Conservation (phyloP, 805 yeast genomes). For the Barnettozyma salicaria region DNA sequence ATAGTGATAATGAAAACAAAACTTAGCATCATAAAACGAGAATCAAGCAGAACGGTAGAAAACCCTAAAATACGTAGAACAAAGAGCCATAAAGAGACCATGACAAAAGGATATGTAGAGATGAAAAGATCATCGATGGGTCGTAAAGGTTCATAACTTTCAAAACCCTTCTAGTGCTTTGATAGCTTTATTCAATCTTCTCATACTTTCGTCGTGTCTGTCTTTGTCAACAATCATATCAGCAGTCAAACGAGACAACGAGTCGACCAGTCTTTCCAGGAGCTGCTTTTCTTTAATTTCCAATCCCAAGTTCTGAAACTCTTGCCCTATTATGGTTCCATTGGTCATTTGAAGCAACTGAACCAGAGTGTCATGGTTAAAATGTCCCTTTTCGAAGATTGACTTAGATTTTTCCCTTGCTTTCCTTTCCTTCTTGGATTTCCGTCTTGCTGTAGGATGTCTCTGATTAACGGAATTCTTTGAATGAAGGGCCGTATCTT, state of each 20-base stretch:
- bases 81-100: no score
- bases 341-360: constrained; percentile 35
- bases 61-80: no score
- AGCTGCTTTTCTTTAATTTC: constrained; percentile 73
- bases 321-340: constrained; percentile 43
- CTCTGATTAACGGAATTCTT: constrained; percentile 2
- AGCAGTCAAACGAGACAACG: constrained; percentile 77
- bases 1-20: no score
- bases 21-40: no score
- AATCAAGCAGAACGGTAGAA: no score
- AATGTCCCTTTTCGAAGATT: constrained; percentile 18
- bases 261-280: constrained; percentile 80
- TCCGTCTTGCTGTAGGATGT: background rate
- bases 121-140: background rate
- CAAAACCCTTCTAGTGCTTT: constrained; percentile 80
- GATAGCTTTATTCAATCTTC: constrained; percentile 74
- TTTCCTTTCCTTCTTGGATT: background rate
- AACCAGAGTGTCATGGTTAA: constrained; percentile 30
- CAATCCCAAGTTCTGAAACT: constrained; percentile 66
- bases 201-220: constrained; percentile 73
- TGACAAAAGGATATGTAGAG: background rate
- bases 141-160: background rate
- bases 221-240: constrained; percentile 86
- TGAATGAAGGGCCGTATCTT: background rate
- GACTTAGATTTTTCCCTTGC: constrained; percentile 7